These are phyloP conservation scores for Pulveroboletus sp. DNA, from an alignment of 1,284 basidiomycete genomes.

Conservation along the genomic window DNA sequence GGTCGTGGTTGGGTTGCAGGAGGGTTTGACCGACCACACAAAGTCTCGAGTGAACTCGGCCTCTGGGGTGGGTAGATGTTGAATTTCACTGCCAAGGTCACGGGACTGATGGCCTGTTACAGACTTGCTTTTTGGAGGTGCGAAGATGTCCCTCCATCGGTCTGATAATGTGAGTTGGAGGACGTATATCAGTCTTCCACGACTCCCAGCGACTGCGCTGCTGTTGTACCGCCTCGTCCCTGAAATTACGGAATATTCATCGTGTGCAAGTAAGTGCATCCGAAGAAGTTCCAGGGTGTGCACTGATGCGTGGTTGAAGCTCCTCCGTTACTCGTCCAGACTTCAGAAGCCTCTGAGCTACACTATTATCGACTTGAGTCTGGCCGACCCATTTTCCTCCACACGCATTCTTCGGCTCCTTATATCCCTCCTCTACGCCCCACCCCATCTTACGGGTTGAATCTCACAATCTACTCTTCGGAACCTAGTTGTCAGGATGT, in stretches of 20 bases:
- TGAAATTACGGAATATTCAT: slow-evolving; percentile 9
- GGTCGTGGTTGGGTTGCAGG: slow-evolving; percentile 66
- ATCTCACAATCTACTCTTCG: slow-evolving; percentile 60
- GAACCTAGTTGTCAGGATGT: slow-evolving; percentile 50
- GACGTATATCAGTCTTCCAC: slow-evolving; percentile 46
- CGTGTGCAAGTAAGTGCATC: slow-evolving; percentile 28
- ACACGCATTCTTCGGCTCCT: slow-evolving; percentile 72
- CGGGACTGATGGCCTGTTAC: slow-evolving; percentile 23
- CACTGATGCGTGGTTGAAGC: slow-evolving; percentile 37
- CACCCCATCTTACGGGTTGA: slow-evolving; percentile 42
- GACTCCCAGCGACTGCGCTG: slow-evolving; percentile 57
- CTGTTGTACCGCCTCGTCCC: slow-evolving; percentile 60
- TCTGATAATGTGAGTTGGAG: slow-evolving; percentile 32
- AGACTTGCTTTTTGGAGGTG: slow-evolving; percentile 43
- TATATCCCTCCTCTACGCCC: slow-evolving; percentile 45
- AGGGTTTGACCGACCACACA: slow-evolving; percentile 43
- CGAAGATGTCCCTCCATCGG: slow-evolving; percentile 35
- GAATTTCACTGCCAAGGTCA: slow-evolving; percentile 7
- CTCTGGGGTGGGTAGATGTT: slow-evolving; percentile 47
- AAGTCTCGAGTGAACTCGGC: slow-evolving; percentile 37
- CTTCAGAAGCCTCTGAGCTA: slow-evolving; percentile 59
- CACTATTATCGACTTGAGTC: slow-evolving; percentile 64
- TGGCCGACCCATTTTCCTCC: slow-evolving; percentile 54
- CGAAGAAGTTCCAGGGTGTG: background rate
- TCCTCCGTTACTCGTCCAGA: slow-evolving; percentile 56